Evolutionary conservation across 352 stramenopile genomes (phyloP), one percentile per base, ranked within the genome.

Genomic region (Phytophthora sansomeana): DNA sequence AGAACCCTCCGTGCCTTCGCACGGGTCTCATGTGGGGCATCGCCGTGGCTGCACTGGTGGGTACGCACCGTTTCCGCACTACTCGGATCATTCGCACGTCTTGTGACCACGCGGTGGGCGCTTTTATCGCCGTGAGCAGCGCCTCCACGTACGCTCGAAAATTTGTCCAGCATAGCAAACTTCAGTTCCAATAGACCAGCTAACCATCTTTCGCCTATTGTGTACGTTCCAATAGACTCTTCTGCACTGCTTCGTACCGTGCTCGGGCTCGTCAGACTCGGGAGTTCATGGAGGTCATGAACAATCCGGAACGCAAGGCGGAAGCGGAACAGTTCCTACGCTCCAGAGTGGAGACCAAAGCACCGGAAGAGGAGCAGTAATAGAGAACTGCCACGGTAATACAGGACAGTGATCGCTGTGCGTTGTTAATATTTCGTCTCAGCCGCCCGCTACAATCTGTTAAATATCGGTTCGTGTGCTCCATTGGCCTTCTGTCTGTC

Each of bases 251-350:
- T 21, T 63, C 81, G 53, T 86, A 93, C 60, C 55, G 82, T 32
- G 63, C 72, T 14, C 77, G 79, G 43, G 67, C 78, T 30, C 72
- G 55, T 21, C 84, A 92, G 72, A 94, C 81, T 33, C 81, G 85
- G 4, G 63, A 91, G 47, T 93, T 93, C 67, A 93, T 93, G 85
- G 85, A 92, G 47, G 71, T 85, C 8, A 93, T 93, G 85, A 93
- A 93, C 74, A 80, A 93, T 73, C 85, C 85, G 6, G 78, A 85
- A 16, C 81, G 76, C 29, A 89, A 86, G 42, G 68, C 80, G 4
- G 85, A 93, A 46, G 85, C 85, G n/a, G 76, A 91, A 63, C 75
- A 93, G 64, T 93, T 93, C 62, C 51, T 92, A 38, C 78, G 77
- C 26, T 93, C 85, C 30, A 73, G 85, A 43, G 84, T 93, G 17